Conservation (phyloP, 1,284 basidiomycete species). For the Tilletia indica region DNA sequence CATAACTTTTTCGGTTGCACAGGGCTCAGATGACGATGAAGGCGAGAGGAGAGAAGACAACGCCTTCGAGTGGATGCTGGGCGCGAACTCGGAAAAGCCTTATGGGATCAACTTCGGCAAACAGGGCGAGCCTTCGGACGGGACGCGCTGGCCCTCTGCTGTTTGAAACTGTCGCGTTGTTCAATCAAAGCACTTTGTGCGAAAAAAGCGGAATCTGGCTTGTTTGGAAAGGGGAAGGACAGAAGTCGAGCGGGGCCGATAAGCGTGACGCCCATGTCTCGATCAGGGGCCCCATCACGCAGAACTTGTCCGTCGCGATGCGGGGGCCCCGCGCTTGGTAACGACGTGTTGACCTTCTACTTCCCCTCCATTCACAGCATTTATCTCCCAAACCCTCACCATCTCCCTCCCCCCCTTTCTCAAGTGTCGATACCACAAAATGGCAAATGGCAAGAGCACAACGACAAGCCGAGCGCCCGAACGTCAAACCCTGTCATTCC, state of each 20-base stretch:
- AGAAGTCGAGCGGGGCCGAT: no score
- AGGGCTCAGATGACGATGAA: neutral
- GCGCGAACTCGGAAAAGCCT: neutral
- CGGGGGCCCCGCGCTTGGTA: no score
- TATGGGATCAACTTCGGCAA: neutral
- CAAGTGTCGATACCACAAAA: neutral
- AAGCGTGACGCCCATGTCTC: no score
- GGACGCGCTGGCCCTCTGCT: conserved; percentile 5
- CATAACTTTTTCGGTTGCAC: no score
- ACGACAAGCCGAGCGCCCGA: neutral
- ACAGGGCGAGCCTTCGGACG: neutral
- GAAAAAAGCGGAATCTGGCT: no score
- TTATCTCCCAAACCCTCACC: no score
- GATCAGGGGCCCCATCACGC: no score
- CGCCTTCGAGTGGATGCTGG: conserved; percentile 7
- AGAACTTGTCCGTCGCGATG: no score
- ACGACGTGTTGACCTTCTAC: no score
- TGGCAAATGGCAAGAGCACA: neutral
- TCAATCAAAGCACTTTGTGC: neutral
- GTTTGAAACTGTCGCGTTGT: neutral
- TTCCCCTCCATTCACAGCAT: no score
- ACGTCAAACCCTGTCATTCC: neutral
- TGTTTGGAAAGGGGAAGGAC: no score
- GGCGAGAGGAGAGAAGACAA: conserved; percentile 9
- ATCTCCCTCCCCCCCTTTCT: no score